Percentiles rank a stretch among this genome's conserved stretches.
phyloP scores from a whole-genome alignment of 1,284 basidiomycete species.

The Laetiporus sulphureus region DNA sequence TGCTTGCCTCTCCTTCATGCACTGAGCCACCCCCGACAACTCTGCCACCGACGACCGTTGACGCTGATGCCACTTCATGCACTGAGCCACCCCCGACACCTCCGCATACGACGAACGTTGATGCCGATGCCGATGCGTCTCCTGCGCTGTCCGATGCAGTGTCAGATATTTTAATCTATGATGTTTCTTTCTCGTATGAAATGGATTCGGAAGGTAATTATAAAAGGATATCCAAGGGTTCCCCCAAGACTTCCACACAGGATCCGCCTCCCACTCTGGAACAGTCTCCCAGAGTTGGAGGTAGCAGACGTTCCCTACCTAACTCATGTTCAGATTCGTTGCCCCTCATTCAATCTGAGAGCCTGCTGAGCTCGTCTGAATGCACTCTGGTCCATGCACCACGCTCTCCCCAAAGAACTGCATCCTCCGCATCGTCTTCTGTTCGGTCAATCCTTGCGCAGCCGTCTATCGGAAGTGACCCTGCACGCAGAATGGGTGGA shows the following conservation, averaged over 20 bases:
- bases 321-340: constrained; percentile 29
- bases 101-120: too few relatives aligned
- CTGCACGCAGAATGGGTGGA: constrained; percentile 28
- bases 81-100: too few relatives aligned
- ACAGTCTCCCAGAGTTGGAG: constrained; percentile 25
- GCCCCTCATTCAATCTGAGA: constrained; percentile 62
- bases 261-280: constrained; percentile 34
- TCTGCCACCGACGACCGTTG: constrained; percentile 1
- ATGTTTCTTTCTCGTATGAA: constrained; percentile 67
- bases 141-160: constrained; percentile 19
- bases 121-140: too few relatives aligned
- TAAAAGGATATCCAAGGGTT: constrained; percentile 44
- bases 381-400: constrained; percentile 24
- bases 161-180: constrained; percentile 31
- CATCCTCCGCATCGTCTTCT: constrained; percentile 34
- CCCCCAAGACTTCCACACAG: constrained; percentile 28
- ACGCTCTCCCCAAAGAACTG: constrained; percentile 53
- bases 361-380: constrained; percentile 28
- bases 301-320: constrained; percentile 31
- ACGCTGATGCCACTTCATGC: constrained; percentile 5
- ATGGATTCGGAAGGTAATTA: constrained; percentile 53
- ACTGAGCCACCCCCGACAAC: too few relatives aligned
- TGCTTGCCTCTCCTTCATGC: constrained; percentile 4
- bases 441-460: constrained; percentile 10
- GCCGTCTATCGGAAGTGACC: constrained; percentile 27